These are phyloP conservation scores for Arachnomyces sp. DNA, from an alignment of 2,329 filamentous ascomycete genomes.

Conservation along the genomic window DNA sequence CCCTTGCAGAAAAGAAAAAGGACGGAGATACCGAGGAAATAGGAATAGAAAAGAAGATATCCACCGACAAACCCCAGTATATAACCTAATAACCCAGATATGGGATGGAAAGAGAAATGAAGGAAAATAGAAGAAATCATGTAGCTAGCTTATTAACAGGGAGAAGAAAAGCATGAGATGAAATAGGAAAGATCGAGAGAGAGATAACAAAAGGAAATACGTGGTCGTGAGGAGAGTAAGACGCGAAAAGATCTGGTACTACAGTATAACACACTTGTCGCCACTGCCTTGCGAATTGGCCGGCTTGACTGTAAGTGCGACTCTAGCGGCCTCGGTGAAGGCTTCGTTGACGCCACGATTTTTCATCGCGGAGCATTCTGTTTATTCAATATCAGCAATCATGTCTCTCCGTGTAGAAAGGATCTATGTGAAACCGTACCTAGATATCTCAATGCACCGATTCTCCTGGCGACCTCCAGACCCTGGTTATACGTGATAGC, in stretches of 20 bases:
- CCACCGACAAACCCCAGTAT: constrained; percentile 18
- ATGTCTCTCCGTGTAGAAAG: background rate
- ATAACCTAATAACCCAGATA: constrained; percentile 7
- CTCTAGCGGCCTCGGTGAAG: constrained; percentile 93
- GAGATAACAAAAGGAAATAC: constrained; percentile 4
- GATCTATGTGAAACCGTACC: constrained; percentile 39
- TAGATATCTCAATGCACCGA: constrained; percentile 87
- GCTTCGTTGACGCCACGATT: constrained; percentile 98
- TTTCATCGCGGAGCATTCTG: constrained; percentile 96
- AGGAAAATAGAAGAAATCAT: background rate
- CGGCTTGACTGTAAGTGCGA: constrained; percentile 59
- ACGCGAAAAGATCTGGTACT: constrained; percentile 4
- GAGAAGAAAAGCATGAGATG: constrained; percentile 16
- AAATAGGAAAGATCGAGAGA: constrained; percentile 3
- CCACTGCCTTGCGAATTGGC: constrained; percentile 25
- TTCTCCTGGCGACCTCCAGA: constrained; percentile 80
- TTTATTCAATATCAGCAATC: background rate
- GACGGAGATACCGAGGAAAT: constrained; percentile 4
- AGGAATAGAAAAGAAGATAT: constrained; percentile 8
- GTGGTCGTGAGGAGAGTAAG: constrained; percentile 7
- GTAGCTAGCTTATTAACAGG: constrained; percentile 12
- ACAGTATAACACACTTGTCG: constrained; percentile 30
- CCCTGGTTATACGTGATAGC: constrained; percentile 83
- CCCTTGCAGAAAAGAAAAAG: constrained; percentile 8
- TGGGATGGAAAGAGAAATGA: constrained; percentile 3